Percentiles rank a stretch among this genome's conserved stretches.
These are phyloP conservation scores for Backusella parvicylindrica DNA, from an alignment of 192 early-diverging fungal species.

Conservation along the genomic window DNA sequence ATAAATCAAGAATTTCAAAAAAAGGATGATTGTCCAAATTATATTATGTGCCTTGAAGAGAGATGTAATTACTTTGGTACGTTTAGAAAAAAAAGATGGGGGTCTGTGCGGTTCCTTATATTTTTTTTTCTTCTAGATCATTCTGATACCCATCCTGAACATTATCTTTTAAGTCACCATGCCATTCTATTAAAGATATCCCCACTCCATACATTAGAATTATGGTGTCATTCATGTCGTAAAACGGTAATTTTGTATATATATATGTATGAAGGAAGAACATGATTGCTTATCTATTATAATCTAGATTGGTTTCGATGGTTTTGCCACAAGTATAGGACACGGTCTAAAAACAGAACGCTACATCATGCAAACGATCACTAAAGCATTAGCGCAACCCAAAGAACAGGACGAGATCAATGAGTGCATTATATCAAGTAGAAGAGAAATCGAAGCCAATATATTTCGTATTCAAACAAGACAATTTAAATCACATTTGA, in stretches of 20 bases:
- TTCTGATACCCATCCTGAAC: conserved; percentile 1
- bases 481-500: not conserved
- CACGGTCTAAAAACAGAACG: not conserved
- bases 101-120: not conserved
- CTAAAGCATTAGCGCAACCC: not conserved
- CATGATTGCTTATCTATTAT: not conserved
- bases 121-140: not conserved
- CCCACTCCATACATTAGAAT: not conserved
- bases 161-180: not conserved
- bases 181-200: not conserved
- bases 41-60: not conserved
- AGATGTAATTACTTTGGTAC: not conserved
- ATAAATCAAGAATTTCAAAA: not conserved
- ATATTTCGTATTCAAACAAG: not conserved
- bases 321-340: not conserved
- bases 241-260: not conserved
- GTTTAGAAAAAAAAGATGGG: not conserved
- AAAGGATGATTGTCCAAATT: not conserved
- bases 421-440: not conserved
- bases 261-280: too few species aligned
- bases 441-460: not conserved
- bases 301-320: not conserved
- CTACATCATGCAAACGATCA: not conserved
- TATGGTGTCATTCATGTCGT: not conserved
- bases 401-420: not conserved